Evolutionary conservation across 2,329 filamentous ascomycete species (phyloP).

Genomic region (Fusarium oligoseptatum): DNA sequence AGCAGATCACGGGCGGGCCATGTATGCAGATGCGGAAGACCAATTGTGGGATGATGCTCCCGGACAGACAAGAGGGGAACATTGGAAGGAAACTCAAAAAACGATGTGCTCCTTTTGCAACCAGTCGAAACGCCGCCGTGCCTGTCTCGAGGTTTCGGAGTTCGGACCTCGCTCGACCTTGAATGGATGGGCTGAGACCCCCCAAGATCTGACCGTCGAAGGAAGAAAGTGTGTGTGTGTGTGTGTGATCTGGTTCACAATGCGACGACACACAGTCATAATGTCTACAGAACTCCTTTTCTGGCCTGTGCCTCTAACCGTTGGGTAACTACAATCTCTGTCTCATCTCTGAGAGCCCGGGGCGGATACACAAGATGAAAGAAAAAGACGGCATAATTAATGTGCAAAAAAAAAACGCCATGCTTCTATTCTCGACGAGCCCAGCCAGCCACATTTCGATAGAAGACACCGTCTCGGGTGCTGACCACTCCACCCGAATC

Average conservation of each 20-base stretch:
- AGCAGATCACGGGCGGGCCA: neutral
- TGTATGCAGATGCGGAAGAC: constrained; percentile 18
- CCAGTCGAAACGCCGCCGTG: constrained; percentile 11
- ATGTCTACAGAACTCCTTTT: neutral
- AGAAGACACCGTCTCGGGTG: constrained; percentile 16
- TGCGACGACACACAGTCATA: constrained; percentile 1
- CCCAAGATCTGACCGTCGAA: constrained; percentile 13
- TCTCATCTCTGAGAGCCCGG: neutral
- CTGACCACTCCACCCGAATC: constrained; percentile 1
- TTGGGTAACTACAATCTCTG: neutral
- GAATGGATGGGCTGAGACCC: neutral
- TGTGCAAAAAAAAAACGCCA: constrained; percentile 20
- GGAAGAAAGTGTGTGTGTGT: neutral
- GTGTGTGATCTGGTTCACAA: neutral
- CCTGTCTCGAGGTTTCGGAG: constrained; percentile 8
- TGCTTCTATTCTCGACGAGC: constrained; percentile 28
- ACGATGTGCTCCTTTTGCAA: neutral
- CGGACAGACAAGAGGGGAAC: constrained; percentile 5
- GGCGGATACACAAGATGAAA: neutral
- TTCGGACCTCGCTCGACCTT: neutral
- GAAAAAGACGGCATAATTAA: constrained; percentile 6
- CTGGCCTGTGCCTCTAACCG: neutral
- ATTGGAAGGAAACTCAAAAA: neutral
- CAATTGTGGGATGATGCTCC: constrained; percentile 23
- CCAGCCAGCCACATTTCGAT: constrained; percentile 35